These are phyloP conservation scores for Bryoglossum gracile DNA, from an alignment of 495 filamentous ascomycete species.

Conservation along the genomic window DNA sequence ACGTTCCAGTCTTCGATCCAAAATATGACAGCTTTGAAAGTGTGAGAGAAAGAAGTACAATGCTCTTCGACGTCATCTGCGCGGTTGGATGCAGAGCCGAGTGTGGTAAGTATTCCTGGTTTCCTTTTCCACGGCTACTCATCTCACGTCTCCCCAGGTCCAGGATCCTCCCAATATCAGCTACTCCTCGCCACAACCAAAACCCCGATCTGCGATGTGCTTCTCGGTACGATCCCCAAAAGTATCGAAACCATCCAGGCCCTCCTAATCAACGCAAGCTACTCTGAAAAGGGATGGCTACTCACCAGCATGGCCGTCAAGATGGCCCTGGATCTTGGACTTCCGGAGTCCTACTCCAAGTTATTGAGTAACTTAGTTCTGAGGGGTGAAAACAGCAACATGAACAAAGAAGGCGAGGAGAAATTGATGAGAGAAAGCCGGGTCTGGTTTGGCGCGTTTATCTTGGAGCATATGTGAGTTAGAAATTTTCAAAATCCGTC, in stretches of 20 bases:
- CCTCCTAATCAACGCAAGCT: slow-evolving; percentile 40
- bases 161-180: slow-evolving; percentile 32
- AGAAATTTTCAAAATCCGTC: background rate
- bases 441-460: slow-evolving; percentile 41
- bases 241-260: slow-evolving; percentile 43
- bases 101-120: slow-evolving; percentile 29
- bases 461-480: slow-evolving; percentile 42
- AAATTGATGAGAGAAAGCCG: slow-evolving; percentile 34
- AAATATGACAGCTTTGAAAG: slow-evolving; percentile 36
- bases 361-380: slow-evolving; percentile 28
- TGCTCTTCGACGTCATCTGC: slow-evolving; percentile 42
- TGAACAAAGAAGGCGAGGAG: slow-evolving; percentile 26
- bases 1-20: slow-evolving; percentile 40
- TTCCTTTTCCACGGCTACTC: background rate
- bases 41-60: slow-evolving; percentile 34
- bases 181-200: slow-evolving; percentile 37
- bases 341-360: slow-evolving; percentile 38
- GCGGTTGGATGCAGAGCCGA: slow-evolving; percentile 37
- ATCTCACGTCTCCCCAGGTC: slow-evolving; percentile 15
- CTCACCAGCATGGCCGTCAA: slow-evolving; percentile 40
- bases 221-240: slow-evolving; percentile 32
- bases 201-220: slow-evolving; percentile 37
- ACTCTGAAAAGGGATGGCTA: slow-evolving; percentile 40
- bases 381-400: slow-evolving; percentile 11
- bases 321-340: slow-evolving; percentile 38